Percentiles rank a stretch among this genome's conserved stretches.
Evolutionary conservation across 176 grass and related monocot species (phyloP).

Genomic region (Eleusine indica): DNA sequence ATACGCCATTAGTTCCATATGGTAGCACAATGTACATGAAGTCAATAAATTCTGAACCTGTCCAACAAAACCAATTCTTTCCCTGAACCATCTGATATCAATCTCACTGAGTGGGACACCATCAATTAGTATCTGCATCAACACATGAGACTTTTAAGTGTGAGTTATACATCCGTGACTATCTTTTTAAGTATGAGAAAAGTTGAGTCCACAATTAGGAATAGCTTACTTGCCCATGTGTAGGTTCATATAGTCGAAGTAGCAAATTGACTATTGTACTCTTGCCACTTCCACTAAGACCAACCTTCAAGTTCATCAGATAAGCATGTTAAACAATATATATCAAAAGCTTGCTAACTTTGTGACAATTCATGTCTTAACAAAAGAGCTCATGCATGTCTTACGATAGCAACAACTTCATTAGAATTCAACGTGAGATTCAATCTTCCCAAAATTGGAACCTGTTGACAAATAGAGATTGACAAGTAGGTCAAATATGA

Average conservation of each 20-base stretch:
- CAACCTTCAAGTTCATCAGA: constrained; percentile 63
- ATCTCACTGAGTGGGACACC: constrained; percentile 69
- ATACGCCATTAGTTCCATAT: constrained; percentile 4
- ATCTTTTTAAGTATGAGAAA: not conserved
- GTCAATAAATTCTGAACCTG: constrained; percentile 64
- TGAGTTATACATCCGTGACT: not conserved
- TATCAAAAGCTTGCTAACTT: not conserved
- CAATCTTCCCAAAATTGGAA: constrained; percentile 65
- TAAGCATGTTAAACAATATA: constrained; percentile 21
- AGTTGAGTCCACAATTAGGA: not conserved
- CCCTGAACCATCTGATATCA: constrained; percentile 91
- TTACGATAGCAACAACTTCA: constrained; percentile 98
- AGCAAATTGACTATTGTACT: constrained; percentile 94
- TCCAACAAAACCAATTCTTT: constrained; percentile 94
- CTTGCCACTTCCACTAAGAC: constrained; percentile 98
- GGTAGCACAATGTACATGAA: not conserved
- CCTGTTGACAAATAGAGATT: constrained; percentile 48
- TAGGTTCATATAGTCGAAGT: constrained; percentile 85
- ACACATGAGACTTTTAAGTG: not conserved
- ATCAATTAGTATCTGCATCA: constrained; percentile 78
- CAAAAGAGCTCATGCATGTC: constrained; percentile 44
- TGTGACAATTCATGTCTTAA: constrained; percentile 6
- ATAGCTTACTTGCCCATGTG: constrained; percentile 79
- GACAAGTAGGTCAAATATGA: constrained; percentile 31
- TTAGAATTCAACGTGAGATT: constrained; percentile 71